These are phyloP conservation scores for Pseudotsuga menziesii DNA, from an alignment of 75 land plant genomes.

Conservation along the genomic window DNA sequence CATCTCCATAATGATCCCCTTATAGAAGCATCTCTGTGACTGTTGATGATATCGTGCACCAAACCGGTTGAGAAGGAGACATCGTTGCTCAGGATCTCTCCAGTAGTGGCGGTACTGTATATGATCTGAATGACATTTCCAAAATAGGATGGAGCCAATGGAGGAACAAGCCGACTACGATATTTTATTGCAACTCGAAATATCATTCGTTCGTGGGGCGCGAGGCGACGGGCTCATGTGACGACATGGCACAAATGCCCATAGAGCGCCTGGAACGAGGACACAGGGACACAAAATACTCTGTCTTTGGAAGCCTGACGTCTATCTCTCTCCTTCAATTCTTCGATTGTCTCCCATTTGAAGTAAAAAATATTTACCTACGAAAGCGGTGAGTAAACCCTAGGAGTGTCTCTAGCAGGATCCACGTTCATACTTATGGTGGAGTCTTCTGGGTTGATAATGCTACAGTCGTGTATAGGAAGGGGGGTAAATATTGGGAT, in stretches of 20 bases:
- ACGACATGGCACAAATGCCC: too few species aligned
- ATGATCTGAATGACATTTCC: slow-evolving; percentile 7
- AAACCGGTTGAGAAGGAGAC: slow-evolving; percentile 13
- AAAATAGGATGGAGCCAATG: too few species aligned
- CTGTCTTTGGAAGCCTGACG: background rate
- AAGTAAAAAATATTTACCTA: slow-evolving; percentile 45
- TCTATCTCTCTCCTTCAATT: slow-evolving; percentile 38
- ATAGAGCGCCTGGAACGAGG: too few species aligned
- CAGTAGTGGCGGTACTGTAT: background rate
- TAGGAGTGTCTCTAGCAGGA: background rate
- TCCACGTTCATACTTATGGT: background rate
- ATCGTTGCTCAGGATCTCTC: too few species aligned
- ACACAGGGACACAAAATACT: slow-evolving; percentile 21
- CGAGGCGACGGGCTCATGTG: slow-evolving; percentile 10
- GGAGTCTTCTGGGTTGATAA: background rate
- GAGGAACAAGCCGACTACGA: slow-evolving; percentile 15
- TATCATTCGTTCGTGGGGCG: background rate
- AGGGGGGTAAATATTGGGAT: too few species aligned
- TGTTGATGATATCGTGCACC: too few species aligned
- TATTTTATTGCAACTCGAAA: background rate
- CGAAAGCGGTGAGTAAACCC: slow-evolving; percentile 9
- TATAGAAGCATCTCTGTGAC: background rate
- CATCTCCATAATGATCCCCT: too few species aligned
- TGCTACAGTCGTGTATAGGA: slow-evolving; percentile 16
- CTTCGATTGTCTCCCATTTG: slow-evolving; percentile 18